Conservation (phyloP, 208 protist genomes). For the Trypanosoma scelopori region DNA sequence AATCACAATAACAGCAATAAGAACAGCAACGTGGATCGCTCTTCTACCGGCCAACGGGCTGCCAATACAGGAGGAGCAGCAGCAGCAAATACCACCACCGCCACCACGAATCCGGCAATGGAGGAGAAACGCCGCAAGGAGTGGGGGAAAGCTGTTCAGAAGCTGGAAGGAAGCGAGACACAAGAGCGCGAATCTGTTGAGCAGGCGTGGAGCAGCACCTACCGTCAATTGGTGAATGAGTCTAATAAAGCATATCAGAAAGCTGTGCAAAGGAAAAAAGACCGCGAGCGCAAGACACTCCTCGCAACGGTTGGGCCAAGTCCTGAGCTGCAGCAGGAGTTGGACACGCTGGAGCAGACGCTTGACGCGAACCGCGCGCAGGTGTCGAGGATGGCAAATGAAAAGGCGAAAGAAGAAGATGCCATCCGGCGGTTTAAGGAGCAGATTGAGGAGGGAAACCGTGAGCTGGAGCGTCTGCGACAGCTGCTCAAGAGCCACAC, state of each 20-base stretch:
- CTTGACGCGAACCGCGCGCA: conserved; percentile 50
- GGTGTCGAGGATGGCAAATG: conserved; percentile 64
- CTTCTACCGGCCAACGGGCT: conserved; percentile 15
- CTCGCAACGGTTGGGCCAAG: conserved; percentile 60
- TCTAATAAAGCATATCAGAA: conserved; percentile 44
- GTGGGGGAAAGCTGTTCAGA: conserved; percentile 12
- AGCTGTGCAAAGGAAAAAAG: conserved; percentile 51
- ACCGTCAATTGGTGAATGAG: conserved; percentile 49
- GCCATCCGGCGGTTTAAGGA: conserved; percentile 35
- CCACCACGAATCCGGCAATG: not conserved
- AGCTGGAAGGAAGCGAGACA: conserved; percentile 30
- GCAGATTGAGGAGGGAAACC: conserved; percentile 49
- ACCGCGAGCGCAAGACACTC: conserved; percentile 63
- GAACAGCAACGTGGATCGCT: not conserved
- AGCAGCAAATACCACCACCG: conserved; percentile 4
- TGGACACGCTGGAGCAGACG: conserved; percentile 54
- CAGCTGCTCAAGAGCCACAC: conserved; percentile 20
- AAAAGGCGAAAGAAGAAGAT: conserved; percentile 60
- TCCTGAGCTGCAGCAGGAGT: conserved; percentile 60
- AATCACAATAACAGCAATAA: not conserved
- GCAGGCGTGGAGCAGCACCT: conserved; percentile 11
- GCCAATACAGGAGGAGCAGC: conserved; percentile 9
- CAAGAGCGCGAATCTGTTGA: conserved; percentile 30
- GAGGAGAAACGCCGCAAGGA: conserved; percentile 34
- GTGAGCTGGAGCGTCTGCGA: conserved; percentile 38